These are phyloP conservation scores for Striga hermonthica DNA, from an alignment of 305 asterid genomes.

Conservation along the genomic window DNA sequence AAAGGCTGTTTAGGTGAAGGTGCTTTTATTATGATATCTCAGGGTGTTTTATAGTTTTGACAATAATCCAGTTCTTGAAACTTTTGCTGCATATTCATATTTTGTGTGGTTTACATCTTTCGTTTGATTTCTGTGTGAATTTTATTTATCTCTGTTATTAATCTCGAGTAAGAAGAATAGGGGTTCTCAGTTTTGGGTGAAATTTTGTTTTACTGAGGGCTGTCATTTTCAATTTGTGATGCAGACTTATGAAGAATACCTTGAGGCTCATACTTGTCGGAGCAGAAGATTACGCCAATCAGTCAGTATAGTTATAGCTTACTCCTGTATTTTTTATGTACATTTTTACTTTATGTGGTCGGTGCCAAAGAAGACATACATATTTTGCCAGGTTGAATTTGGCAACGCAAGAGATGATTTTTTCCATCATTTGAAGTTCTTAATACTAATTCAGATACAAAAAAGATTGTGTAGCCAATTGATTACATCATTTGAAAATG, in stretches of 20 bases:
- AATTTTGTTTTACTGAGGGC: slow-evolving; percentile 30
- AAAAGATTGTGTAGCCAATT: slow-evolving; percentile 3
- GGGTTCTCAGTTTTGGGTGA: slow-evolving; percentile 6
- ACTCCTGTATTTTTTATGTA: slow-evolving; percentile 14
- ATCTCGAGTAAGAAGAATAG: not conserved
- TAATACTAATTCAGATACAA: slow-evolving; percentile 15
- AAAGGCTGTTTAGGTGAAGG: slow-evolving; percentile 11
- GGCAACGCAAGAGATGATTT: not conserved
- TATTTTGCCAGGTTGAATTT: slow-evolving; percentile 5
- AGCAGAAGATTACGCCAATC: slow-evolving; percentile 43
- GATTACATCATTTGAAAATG: slow-evolving; percentile 14
- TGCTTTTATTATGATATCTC: not conserved
- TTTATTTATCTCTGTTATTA: no score
- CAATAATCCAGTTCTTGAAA: slow-evolving; percentile 9
- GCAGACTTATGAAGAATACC: slow-evolving; percentile 95
- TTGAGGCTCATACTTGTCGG: slow-evolving; percentile 73
- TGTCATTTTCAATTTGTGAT: slow-evolving; percentile 30
- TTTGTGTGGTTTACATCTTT: slow-evolving; percentile 22
- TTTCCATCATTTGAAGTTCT: slow-evolving; percentile 24
- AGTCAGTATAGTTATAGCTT: slow-evolving; percentile 50
- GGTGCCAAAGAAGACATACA: not conserved
- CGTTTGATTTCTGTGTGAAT: no score
- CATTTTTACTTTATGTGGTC: slow-evolving; percentile 12
- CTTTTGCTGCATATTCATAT: slow-evolving; percentile 17
- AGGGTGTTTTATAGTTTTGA: slow-evolving; percentile 11